phyloP scores from a whole-genome alignment of 768 basidiomycete genomes.

The Baorangia bicolor region DNA sequence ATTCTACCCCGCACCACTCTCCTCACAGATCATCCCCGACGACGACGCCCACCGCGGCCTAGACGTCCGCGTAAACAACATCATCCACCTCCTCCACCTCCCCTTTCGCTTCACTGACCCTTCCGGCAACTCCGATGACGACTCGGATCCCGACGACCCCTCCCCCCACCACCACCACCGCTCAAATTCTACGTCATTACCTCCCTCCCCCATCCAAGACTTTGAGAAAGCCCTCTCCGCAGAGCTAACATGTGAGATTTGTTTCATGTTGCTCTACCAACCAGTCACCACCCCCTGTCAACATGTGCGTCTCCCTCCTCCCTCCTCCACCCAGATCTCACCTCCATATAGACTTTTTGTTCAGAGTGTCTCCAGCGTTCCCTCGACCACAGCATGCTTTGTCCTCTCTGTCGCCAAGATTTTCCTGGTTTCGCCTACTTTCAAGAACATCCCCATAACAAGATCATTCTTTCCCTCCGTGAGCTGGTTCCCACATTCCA shows the following conservation, averaged over 20 bases:
- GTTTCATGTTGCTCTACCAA: slow-evolving; percentile 77
- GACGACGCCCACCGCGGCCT: slow-evolving; percentile 8
- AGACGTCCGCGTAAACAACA: slow-evolving; percentile 61
- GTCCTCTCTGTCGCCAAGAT: slow-evolving; percentile 82
- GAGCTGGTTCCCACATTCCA: slow-evolving; percentile 22
- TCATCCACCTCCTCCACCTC: slow-evolving; percentile 44
- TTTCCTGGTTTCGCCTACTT: slow-evolving; percentile 77
- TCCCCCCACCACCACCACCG: slow-evolving; percentile 30
- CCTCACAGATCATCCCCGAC: not conserved
- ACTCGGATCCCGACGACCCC: slow-evolving; percentile 30
- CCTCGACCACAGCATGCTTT: slow-evolving; percentile 78
- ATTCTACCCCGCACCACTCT: slow-evolving; percentile 38
- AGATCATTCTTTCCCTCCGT: slow-evolving; percentile 70
- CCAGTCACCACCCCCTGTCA: slow-evolving; percentile 95
- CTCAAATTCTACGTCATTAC: slow-evolving; percentile 30
- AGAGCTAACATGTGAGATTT: slow-evolving; percentile 90
- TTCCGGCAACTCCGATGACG: slow-evolving; percentile 30
- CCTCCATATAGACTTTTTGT: slow-evolving; percentile 75
- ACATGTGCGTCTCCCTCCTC: slow-evolving; percentile 58
- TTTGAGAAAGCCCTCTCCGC: slow-evolving; percentile 61
- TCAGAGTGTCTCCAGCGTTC: slow-evolving; percentile 84
- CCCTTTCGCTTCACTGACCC: slow-evolving; percentile 20
- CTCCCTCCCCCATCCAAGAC: slow-evolving; percentile 24
- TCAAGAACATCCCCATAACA: slow-evolving; percentile 77
- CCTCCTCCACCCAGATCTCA: slow-evolving; percentile 10